Evolutionary conservation across 306 rosid genomes (phyloP).

Genomic region (Corylus americana): DNA sequence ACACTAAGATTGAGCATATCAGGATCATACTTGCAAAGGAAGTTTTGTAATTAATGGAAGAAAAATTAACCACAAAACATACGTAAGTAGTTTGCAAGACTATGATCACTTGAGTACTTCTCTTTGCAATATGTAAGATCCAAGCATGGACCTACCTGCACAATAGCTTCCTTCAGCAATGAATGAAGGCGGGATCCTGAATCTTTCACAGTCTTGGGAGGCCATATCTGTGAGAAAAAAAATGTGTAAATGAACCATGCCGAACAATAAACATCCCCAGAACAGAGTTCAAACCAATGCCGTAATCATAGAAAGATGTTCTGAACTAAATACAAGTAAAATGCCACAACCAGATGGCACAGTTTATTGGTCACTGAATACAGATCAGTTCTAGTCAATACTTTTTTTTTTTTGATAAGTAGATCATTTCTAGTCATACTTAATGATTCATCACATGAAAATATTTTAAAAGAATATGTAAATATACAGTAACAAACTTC

Average conservation of each 20-base stretch:
- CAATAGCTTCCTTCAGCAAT: constrained; percentile 87
- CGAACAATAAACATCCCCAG: constrained; percentile 2
- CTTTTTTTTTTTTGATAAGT: too few species aligned
- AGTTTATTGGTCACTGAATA: background rate
- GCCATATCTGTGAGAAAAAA: constrained; percentile 83
- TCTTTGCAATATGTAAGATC: constrained; percentile 2
- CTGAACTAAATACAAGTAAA: background rate
- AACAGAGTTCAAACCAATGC: background rate
- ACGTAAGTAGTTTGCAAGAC: background rate
- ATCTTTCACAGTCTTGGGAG: constrained; percentile 94
- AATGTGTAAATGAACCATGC: constrained; percentile 21
- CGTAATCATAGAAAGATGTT: background rate
- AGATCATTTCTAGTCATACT: background rate
- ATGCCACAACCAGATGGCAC: background rate
- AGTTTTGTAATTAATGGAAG: constrained; percentile 9
- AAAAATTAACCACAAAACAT: constrained; percentile 1
- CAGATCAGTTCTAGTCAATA: too few species aligned
- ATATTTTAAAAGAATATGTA: background rate
- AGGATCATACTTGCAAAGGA: background rate
- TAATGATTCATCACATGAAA: background rate
- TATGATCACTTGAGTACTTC: background rate
- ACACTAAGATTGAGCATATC: background rate
- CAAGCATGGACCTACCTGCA: constrained; percentile 56
- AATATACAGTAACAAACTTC: background rate
- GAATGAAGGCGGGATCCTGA: constrained; percentile 88